phyloP scores from a whole-genome alignment of 2,329 filamentous ascomycete species.

The Fusarium sp. region DNA sequence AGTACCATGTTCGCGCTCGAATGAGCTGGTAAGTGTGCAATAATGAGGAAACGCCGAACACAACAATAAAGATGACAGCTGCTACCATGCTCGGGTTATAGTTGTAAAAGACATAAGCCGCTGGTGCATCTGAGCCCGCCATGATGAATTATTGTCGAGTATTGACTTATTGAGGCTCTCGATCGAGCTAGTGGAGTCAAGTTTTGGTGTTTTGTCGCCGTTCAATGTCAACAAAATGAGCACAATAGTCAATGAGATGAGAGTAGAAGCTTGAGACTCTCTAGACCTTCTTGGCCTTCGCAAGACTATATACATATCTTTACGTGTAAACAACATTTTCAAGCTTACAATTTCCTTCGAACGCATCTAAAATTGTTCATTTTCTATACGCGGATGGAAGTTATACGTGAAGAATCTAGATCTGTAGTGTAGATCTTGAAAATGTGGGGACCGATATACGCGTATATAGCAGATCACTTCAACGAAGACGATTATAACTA shows the following conservation, averaged over 20 bases:
- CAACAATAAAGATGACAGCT: conserved; percentile 57
- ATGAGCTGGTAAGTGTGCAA: conserved; percentile 57
- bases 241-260: neutral
- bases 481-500: neutral
- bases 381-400: conserved; percentile 32
- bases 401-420: conserved; percentile 13
- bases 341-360: neutral
- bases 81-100: conserved; percentile 61
- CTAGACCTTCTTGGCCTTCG: neutral
- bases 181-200: neutral
- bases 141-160: conserved; percentile 16
- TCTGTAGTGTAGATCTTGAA: neutral
- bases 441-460: conserved; percentile 26
- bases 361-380: conserved; percentile 1
- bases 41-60: conserved; percentile 55
- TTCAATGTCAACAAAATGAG: neutral
- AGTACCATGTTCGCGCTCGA: conserved; percentile 62
- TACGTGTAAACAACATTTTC: conserved; percentile 6
- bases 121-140: conserved; percentile 1
- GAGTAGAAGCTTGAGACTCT: neutral
- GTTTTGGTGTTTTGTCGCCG: neutral
- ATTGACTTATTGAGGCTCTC: conserved; percentile 3
- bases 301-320: conserved; percentile 34
- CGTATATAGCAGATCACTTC: conserved; percentile 18
- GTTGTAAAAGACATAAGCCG: conserved; percentile 54